These are phyloP conservation scores for Escallonia herrerae DNA, from an alignment of 129 eudicot species.

Conservation along the genomic window DNA sequence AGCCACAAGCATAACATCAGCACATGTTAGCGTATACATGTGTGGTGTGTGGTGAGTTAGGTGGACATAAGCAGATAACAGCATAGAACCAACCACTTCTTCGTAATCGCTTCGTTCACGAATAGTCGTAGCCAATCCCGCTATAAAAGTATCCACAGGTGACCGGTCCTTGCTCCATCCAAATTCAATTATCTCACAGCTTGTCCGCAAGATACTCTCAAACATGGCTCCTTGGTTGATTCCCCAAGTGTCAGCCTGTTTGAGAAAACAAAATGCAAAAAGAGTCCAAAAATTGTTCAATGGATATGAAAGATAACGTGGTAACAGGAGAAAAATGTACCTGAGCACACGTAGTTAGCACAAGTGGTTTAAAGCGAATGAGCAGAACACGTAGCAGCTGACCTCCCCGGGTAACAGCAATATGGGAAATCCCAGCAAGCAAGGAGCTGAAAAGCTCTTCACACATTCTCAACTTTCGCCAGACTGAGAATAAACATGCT, in stretches of 20 bases:
- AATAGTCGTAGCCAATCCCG: constrained; percentile 70
- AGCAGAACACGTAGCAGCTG: constrained; percentile 79
- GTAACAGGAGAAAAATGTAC: constrained; percentile 29
- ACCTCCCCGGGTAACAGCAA: constrained; percentile 80
- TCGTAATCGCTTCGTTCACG: constrained; percentile 84
- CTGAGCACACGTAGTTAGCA: constrained; percentile 79
- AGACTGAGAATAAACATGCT: constrained; percentile 73
- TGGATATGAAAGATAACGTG: constrained; percentile 6
- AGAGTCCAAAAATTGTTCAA: neutral
- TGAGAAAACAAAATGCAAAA: constrained; percentile 5
- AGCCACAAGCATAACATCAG: too few relatives aligned
- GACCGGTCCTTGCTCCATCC: constrained; percentile 92
- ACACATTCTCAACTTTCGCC: constrained; percentile 91
- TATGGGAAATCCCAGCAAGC: constrained; percentile 78
- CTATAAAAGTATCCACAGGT: constrained; percentile 82
- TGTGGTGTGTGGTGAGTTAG: too few relatives aligned
- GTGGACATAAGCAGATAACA: neutral
- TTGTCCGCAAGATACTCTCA: constrained; percentile 68
- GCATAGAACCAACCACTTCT: constrained; percentile 74
- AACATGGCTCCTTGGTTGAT: constrained; percentile 86
- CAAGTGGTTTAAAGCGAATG: constrained; percentile 85
- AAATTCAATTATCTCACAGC: constrained; percentile 80
- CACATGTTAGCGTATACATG: too few relatives aligned
- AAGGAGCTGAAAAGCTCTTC: constrained; percentile 85
- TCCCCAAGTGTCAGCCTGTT: constrained; percentile 82